Base-by-base conservation (phyloP, 768 basidiomycete species). In the Hysterangium stoloniferum region DNA sequence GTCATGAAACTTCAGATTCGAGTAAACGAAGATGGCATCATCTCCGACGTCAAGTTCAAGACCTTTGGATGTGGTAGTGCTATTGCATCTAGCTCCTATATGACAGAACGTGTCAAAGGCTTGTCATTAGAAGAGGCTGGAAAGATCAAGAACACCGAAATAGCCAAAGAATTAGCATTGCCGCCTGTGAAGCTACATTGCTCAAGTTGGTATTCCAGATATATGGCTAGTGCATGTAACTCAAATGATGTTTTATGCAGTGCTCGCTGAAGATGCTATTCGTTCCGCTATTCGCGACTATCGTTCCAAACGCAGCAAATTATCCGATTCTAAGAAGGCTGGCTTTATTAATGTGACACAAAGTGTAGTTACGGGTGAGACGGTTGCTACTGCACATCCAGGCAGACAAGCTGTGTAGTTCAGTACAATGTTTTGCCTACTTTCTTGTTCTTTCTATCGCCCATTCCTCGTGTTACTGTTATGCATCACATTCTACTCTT, bases 1-100 rank as follows among this genome's bases (percentile, higher is more conserved):
- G 95, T 97, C 40, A 99, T 99, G 95, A 98, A 98, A 68, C 82
- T 99, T 9, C 95, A 98, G 69, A 99, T 99, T 63, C 85, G 91
- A 58, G 96, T 99, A 52, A 84, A 95, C 66, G 93, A 95, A 53
- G 75, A 87, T 31, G 92, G 93, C 31, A 78, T 97, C 67, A 99
- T 99, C 62, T 87, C 86, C 42, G 96, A 99, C 64, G 96, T 97
- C 69, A 96, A 95, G 71, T 98, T 98, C 77, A 99, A 98, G 75
- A 98, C 96, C 0, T 98, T 99, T 67, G 95, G 96, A 2, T 98
- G 96, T 66, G 96, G 96, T 47, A 94, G 91, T 57, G 93, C 93
- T 58, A 99, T 99, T 54, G 96, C 96, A 1, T 95, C 92, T 1
- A 93, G 90, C 62, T 94, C 90, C 6, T 99, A 95, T 66, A 93